A percentile compares a stretch with the other conserved stretches of the same genome.
Conservation (phyloP, 257 asterid species). For the Nicotiana noctiflora region DNA sequence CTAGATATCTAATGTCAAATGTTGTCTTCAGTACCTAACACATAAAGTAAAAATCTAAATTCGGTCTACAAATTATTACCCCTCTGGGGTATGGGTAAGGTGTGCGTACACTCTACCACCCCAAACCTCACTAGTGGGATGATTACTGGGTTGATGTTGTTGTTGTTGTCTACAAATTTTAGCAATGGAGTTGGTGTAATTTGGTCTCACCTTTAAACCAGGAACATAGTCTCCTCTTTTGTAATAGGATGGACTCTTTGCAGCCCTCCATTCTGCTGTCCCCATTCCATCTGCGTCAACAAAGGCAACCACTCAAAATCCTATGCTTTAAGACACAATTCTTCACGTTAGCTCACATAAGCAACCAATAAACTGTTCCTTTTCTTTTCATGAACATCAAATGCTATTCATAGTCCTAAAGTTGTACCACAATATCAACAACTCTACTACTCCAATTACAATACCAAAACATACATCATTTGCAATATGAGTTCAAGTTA, state of each 20-base stretch:
- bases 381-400: background rate
- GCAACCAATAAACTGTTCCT: background rate
- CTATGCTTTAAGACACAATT: background rate
- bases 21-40: background rate
- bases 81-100: too few relatives aligned
- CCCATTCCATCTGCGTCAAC: slow-evolving; percentile 90
- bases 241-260: slow-evolving; percentile 90
- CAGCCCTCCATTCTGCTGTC: slow-evolving; percentile 98
- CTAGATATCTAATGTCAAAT: background rate
- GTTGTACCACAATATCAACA: background rate
- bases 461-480: background rate
- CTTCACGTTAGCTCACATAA: background rate
- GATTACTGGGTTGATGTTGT: too few relatives aligned
- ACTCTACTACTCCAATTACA: background rate
- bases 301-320: slow-evolving; percentile 8
- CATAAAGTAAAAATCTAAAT: background rate
- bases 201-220: slow-evolving; percentile 68
- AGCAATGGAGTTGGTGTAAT: background rate
- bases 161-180: too few relatives aligned
- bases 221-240: slow-evolving; percentile 99
- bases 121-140: too few relatives aligned
- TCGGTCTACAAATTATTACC: background rate
- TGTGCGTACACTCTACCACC: too few relatives aligned
- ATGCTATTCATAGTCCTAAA: background rate
- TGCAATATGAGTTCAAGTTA: background rate